Base-by-base conservation (phyloP, 768 basidiomycete genomes). In the Lentinula boryana region DNA sequence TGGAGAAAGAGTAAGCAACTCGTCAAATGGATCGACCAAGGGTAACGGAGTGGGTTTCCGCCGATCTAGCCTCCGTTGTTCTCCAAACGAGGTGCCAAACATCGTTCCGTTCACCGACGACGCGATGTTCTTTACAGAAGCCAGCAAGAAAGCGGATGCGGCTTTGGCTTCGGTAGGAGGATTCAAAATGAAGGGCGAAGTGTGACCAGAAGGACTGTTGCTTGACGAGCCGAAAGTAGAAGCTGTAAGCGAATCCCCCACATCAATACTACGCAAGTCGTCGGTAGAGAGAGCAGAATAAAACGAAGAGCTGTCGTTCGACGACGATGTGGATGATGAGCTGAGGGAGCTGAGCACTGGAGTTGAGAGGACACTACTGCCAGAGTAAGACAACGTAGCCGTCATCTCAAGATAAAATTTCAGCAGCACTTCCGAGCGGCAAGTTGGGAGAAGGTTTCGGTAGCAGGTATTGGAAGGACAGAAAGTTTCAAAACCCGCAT, bases 241-340 rank as follows among this genome's bases (percentile, higher is more conserved):
- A 23, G 54, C 51, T 10, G 23, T 31, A 7, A 16, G 27, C 16
- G 23, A 16, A 15, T n/a, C 55, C 21, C 15, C 33, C 4, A n/a
- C 15, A 18, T 31, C 23, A 5, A 21, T 18, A 23, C 18, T 23
- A 43, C 6, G 15, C 33, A 12, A 56, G 27, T 48, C 44, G 31
- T 27, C 41, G 23, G 46, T 48, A 7, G 44, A 58, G 8, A 44
- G 16, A n/a, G 43, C 57, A 12, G 57, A 58, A 33, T 32, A 23
- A 32, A 60, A 60, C 4, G 46, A 52, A 32, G 32, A 50, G n/a
- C 48, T 35, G n/a, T 60, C 58, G 18, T 51, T 60, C 8, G 58
- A 59, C 49, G 58, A 60, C 35, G 49, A 38, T n/a, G 56, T 12
- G 35, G 35, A 27, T 27, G 27, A 3, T 27, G 27, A 32, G 31